Evolutionary conservation across 2,329 filamentous ascomycete species (phyloP).

Genomic region (Phialophora macrospora): DNA sequence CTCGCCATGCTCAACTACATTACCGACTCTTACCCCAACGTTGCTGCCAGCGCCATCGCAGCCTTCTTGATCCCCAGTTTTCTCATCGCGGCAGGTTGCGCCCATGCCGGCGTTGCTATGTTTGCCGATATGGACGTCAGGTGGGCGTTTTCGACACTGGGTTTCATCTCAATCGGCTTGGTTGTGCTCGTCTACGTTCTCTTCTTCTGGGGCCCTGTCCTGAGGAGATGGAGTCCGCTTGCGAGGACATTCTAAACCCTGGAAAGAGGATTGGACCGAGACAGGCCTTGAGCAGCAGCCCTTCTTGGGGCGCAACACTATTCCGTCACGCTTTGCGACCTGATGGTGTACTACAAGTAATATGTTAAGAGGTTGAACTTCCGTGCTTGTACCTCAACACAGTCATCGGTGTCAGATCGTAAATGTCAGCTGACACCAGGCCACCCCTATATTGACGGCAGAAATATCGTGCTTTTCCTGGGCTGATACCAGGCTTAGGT

Average conservation of each 20-base stretch:
- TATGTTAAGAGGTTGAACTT: too few species aligned
- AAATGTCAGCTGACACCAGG: not conserved
- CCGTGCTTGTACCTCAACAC: not conserved
- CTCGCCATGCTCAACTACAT: conserved; percentile 53
- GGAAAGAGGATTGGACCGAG: not conserved
- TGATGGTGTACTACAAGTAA: too few species aligned
- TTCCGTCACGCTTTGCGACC: not conserved
- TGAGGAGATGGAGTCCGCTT: conserved; percentile 45
- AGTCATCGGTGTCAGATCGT: not conserved
- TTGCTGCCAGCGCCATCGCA: conserved; percentile 50
- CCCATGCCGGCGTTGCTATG: conserved; percentile 50
- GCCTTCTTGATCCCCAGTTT: conserved; percentile 54
- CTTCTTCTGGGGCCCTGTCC: conserved; percentile 48
- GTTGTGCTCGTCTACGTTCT: conserved; percentile 50
- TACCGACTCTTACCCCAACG: conserved; percentile 51
- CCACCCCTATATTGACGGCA: not conserved
- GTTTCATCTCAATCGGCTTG: conserved; percentile 48
- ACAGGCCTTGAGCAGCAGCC: not conserved
- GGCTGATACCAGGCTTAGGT: not conserved
- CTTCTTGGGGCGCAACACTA: not conserved
- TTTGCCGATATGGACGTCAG: conserved; percentile 47
- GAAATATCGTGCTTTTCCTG: not conserved
- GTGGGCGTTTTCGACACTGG: conserved; percentile 51
- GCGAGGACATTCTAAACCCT: conserved; percentile 34
- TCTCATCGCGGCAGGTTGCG: conserved; percentile 48